Evolutionary conservation across 371 early-diverging fungal genomes (phyloP).

Genomic region (Phascolomyces articulosus): DNA sequence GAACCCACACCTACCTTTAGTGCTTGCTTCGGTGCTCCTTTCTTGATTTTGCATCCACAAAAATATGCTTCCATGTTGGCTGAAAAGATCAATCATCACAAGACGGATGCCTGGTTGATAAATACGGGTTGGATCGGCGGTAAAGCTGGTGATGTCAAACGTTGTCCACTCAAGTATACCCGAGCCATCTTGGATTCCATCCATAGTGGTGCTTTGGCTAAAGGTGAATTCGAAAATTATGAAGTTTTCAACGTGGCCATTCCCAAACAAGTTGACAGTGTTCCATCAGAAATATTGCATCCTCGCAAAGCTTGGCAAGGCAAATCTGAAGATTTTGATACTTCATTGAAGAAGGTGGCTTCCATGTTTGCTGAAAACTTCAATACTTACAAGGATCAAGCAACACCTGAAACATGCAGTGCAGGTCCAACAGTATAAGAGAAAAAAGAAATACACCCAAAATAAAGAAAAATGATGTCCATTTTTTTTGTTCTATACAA

Average conservation of each 20-base stretch:
- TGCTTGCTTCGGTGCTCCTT: slow-evolving; percentile 96
- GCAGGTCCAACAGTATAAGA: slow-evolving; percentile 67
- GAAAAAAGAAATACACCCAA: neutral
- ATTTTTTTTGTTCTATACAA: too few species aligned
- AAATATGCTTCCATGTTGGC: slow-evolving; percentile 98
- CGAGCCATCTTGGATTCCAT: slow-evolving; percentile 97
- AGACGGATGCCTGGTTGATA: slow-evolving; percentile 94
- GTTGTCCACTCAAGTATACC: slow-evolving; percentile 94
- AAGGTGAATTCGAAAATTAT: slow-evolving; percentile 79
- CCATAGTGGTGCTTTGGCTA: slow-evolving; percentile 85
- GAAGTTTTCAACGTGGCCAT: slow-evolving; percentile 84
- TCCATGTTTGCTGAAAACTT: slow-evolving; percentile 88
- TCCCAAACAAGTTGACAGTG: slow-evolving; percentile 72
- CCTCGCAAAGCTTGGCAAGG: slow-evolving; percentile 86
- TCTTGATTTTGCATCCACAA: slow-evolving; percentile 96
- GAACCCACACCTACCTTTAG: slow-evolving; percentile 95
- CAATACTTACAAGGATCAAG: slow-evolving; percentile 77
- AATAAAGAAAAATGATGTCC: too few species aligned
- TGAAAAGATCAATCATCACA: slow-evolving; percentile 89
- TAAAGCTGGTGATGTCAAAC: slow-evolving; percentile 85
- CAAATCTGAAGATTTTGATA: slow-evolving; percentile 57
- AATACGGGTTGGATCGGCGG: slow-evolving; percentile 99
- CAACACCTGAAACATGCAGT: slow-evolving; percentile 68
- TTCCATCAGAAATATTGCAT: slow-evolving; percentile 84
- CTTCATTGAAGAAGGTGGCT: slow-evolving; percentile 74